A percentile compares a stretch with the other conserved stretches of the same genome.
Conservation (phyloP, 106 monocot genomes). For the Triglochin maritima region DNA sequence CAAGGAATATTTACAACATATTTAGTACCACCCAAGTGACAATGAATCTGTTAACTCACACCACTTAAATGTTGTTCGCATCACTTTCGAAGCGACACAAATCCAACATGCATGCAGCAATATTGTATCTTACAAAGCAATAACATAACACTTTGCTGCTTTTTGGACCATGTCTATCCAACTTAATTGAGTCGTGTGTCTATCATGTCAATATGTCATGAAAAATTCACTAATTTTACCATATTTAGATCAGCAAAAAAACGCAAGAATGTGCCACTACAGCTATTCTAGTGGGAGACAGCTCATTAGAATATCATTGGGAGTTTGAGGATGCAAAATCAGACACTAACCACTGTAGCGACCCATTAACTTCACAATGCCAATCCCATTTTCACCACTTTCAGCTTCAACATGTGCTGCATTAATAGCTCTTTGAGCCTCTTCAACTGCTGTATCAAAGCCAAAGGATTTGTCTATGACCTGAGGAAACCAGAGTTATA, state of each 20-base stretch:
- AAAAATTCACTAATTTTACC: too few relatives aligned
- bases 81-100: too few relatives aligned
- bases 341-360: constrained; percentile 25
- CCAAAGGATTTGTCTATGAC: constrained; percentile 23
- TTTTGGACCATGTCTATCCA: too few relatives aligned
- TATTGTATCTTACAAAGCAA: background rate
- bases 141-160: background rate
- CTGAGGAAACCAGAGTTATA: background rate
- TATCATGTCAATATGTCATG: too few relatives aligned
- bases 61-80: too few relatives aligned
- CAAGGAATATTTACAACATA: background rate
- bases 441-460: constrained; percentile 23
- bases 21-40: background rate
- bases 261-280: background rate
- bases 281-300: background rate
- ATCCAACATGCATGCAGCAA: background rate
- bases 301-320: background rate
- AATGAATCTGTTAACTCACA: background rate
- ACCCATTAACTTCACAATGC: constrained; percentile 31
- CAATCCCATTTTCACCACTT: constrained; percentile 19
- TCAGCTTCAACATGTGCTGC: constrained; percentile 22
- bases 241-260: too few relatives aligned
- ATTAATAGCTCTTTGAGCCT: constrained; percentile 21
- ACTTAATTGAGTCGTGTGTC: too few relatives aligned
- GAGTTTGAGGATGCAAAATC: background rate